Percentiles rank a stretch among this genome's conserved stretches.
These are phyloP conservation scores for Cardamine resedifolia DNA, from an alignment of 345 rosid species.

Conservation along the genomic window DNA sequence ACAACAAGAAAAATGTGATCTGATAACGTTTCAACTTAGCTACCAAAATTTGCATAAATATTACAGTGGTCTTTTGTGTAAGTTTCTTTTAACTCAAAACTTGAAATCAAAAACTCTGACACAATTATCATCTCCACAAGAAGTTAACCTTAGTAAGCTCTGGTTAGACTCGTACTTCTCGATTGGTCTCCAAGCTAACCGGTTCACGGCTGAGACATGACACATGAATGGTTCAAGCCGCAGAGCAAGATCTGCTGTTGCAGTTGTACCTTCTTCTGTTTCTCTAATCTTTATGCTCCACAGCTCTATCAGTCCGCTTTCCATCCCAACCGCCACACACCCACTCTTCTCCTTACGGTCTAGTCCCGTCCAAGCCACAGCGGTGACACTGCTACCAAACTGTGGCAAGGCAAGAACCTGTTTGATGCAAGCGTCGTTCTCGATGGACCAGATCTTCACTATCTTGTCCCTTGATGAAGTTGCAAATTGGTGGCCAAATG, in stretches of 20 bases:
- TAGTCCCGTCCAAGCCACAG: slow-evolving; percentile 78
- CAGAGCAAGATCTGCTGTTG: slow-evolving; percentile 37
- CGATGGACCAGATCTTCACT: slow-evolving; percentile 84
- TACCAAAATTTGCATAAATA: slow-evolving; percentile 22
- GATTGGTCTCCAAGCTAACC: slow-evolving; percentile 60
- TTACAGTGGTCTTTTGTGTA: slow-evolving; percentile 3
- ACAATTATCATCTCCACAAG: slow-evolving; percentile 88
- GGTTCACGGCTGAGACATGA: slow-evolving; percentile 80
- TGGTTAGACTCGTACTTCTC: slow-evolving; percentile 39
- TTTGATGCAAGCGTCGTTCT: slow-evolving; percentile 45
- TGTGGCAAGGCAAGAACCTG: slow-evolving; percentile 58
- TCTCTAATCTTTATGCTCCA: slow-evolving; percentile 49
- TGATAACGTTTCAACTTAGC: neutral
- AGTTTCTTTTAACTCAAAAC: slow-evolving; percentile 25
- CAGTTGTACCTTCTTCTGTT: slow-evolving; percentile 37
- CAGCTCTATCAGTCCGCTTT: slow-evolving; percentile 69
- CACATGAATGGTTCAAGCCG: slow-evolving; percentile 62
- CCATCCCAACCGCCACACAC: slow-evolving; percentile 78
- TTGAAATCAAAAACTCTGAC: slow-evolving; percentile 69
- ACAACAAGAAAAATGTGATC: neutral
- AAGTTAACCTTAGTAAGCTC: slow-evolving; percentile 55
- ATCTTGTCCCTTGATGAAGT: slow-evolving; percentile 95
- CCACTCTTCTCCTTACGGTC: slow-evolving; percentile 54
- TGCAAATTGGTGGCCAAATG: slow-evolving; percentile 79
- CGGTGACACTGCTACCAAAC: slow-evolving; percentile 77